Evolutionary conservation across 306 rosid genomes (phyloP).

Genomic region (Sesbania bispinosa): DNA sequence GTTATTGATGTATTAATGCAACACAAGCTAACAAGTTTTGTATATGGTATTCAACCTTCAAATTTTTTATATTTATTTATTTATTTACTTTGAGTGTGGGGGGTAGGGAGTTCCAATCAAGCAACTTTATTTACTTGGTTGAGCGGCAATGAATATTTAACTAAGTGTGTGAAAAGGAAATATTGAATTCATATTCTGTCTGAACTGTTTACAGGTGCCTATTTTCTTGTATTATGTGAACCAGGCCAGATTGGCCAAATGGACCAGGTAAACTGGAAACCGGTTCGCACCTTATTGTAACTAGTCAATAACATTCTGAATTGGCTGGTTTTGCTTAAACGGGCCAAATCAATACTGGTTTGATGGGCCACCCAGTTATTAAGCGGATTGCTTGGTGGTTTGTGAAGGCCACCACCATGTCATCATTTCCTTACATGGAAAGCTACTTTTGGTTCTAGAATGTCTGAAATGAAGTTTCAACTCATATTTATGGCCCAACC

Average conservation of each 20-base stretch:
- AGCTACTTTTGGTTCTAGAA: too few species aligned
- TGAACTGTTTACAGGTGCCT: slow-evolving; percentile 6
- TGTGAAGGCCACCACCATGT: too few species aligned
- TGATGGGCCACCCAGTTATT: background rate
- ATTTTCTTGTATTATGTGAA: slow-evolving; percentile 6
- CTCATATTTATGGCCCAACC: too few species aligned
- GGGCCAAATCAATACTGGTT: background rate
- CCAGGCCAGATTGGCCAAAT: background rate
- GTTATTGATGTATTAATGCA: background rate
- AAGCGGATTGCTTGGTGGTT: background rate
- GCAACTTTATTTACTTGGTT: slow-evolving; percentile 10
- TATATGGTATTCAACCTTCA: too few species aligned
- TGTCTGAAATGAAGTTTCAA: too few species aligned
- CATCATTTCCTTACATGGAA: too few species aligned
- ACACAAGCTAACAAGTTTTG: background rate
- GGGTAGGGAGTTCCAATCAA: background rate
- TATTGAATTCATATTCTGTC: background rate
- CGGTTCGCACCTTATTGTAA: background rate
- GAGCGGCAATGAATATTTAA: slow-evolving; percentile 3
- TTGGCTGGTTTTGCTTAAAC: background rate
- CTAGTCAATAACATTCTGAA: background rate
- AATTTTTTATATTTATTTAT: too few species aligned
- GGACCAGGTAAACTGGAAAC: background rate
- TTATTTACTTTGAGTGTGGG: background rate
- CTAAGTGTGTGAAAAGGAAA: background rate